Conservation (phyloP, 257 asterid genomes). For the Thymus quinquecostatus region DNA sequence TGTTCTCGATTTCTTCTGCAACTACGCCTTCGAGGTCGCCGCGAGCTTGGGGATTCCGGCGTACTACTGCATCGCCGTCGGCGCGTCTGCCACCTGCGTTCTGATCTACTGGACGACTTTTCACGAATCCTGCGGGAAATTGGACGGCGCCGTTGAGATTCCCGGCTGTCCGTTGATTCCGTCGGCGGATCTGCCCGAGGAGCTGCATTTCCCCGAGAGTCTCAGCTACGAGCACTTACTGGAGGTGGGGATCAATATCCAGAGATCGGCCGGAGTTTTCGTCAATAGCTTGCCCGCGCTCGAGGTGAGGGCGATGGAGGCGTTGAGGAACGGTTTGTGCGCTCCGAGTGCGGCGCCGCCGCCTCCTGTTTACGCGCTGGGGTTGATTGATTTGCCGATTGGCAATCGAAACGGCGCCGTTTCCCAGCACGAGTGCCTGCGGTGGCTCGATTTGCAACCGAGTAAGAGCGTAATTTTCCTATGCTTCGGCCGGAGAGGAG, state of each 20-base stretch:
- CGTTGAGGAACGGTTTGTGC: constrained; percentile 42
- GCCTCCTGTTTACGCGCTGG: constrained; percentile 52
- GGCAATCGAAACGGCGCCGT: neutral
- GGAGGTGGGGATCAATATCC: constrained; percentile 24
- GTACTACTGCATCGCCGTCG: constrained; percentile 36
- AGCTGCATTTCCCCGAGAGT: constrained; percentile 28
- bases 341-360: constrained; percentile 36
- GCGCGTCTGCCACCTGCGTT: constrained; percentile 32
- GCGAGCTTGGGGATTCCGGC: constrained; percentile 37
- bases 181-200: constrained; percentile 28
- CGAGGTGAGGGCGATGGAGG: constrained; percentile 26
- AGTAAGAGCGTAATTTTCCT: constrained; percentile 52
- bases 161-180: constrained; percentile 43
- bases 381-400: constrained; percentile 8
- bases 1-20: constrained; percentile 47
- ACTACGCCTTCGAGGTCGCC: constrained; percentile 37
- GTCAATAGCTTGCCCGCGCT: constrained; percentile 2
- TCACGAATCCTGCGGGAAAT: neutral
- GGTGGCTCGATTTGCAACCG: constrained; percentile 66
- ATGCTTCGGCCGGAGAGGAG: constrained; percentile 63
- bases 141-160: neutral
- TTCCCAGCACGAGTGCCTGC: constrained; percentile 34
- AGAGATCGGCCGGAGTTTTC: constrained; percentile 37
- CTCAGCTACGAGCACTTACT: constrained; percentile 31
- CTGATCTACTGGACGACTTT: constrained; percentile 32